These are phyloP conservation scores for Pouteria glomerata DNA, from an alignment of 148 eudicot genomes.

Conservation along the genomic window DNA sequence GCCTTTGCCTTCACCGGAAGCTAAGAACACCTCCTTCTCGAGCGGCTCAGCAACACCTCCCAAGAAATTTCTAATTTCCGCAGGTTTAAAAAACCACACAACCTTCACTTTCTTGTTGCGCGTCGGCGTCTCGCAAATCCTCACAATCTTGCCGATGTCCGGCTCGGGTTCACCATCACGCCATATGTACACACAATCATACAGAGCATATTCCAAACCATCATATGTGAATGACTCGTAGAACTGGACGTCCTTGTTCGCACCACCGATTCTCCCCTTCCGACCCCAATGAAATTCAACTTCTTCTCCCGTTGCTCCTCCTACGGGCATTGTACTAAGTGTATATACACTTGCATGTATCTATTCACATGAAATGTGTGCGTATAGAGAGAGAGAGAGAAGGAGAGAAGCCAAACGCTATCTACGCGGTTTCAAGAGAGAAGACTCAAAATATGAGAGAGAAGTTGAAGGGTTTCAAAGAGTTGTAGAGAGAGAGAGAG, in stretches of 20 bases:
- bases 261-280: neutral
- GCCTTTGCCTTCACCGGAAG: constrained; percentile 58
- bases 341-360: too few species aligned
- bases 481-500: too few species aligned
- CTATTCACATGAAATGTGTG: too few species aligned
- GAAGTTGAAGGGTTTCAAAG: too few species aligned
- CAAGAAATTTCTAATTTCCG: constrained; percentile 34
- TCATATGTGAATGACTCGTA: constrained; percentile 45
- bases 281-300: constrained; percentile 20
- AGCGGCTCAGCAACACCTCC: constrained; percentile 26
- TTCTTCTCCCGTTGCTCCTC: constrained; percentile 7
- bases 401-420: too few species aligned
- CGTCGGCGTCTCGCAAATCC: constrained; percentile 33
- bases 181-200: constrained; percentile 42
- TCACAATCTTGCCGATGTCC: constrained; percentile 52
- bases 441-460: too few species aligned
- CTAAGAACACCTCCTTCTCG: constrained; percentile 62
- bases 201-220: constrained; percentile 39
- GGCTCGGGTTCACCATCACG: constrained; percentile 32
- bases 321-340: too few species aligned
- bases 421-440: too few species aligned
- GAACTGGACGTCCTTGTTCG: neutral
- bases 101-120: constrained; percentile 32
- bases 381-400: too few species aligned
- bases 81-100: constrained; percentile 63